Percentiles rank a stretch among this genome's conserved stretches.
phyloP scores from a whole-genome alignment of 2,329 filamentous ascomycete species.

The Aspergillus tubingensis region DNA sequence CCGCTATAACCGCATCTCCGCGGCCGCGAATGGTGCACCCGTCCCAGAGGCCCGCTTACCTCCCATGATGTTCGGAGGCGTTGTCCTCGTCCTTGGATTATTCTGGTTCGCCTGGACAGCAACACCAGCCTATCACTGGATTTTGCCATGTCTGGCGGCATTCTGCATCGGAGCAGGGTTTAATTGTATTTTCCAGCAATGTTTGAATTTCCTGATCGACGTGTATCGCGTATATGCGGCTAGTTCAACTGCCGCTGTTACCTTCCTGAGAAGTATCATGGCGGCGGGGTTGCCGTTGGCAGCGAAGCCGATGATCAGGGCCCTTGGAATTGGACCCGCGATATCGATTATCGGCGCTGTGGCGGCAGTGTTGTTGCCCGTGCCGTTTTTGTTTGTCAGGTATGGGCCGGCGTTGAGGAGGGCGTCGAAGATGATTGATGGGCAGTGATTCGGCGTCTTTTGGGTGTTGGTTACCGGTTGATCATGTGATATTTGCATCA shows the following conservation, averaged over 20 bases:
- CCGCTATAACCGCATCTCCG: conserved; percentile 38
- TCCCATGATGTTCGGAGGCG: conserved; percentile 49
- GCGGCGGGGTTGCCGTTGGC: conserved; percentile 41
- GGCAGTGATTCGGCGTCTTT: too few relatives aligned
- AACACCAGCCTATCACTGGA: conserved; percentile 21
- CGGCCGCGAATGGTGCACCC: conserved; percentile 29
- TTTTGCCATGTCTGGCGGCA: conserved; percentile 14
- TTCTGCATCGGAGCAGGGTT: conserved; percentile 51
- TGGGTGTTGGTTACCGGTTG: too few relatives aligned
- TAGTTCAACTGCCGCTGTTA: conserved; percentile 46
- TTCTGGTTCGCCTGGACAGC: conserved; percentile 51
- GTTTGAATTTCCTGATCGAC: neutral
- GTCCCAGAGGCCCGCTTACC: conserved; percentile 47
- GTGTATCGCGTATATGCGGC: conserved; percentile 35
- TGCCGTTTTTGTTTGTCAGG: neutral
- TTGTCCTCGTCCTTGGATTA: conserved; percentile 46
- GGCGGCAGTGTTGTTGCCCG: neutral
- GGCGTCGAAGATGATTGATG: neutral
- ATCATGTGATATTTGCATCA: too few relatives aligned
- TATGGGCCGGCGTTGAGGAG: neutral
- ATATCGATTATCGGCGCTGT: neutral
- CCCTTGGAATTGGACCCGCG: conserved; percentile 46
- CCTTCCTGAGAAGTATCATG: conserved; percentile 46
- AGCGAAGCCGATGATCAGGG: conserved; percentile 45
- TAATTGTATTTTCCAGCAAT: conserved; percentile 25